Evolutionary conservation across 192 early-diverging fungal species (phyloP), one percentile per base, ranked within the genome.

Genomic region (Gonapodya sp.): DNA sequence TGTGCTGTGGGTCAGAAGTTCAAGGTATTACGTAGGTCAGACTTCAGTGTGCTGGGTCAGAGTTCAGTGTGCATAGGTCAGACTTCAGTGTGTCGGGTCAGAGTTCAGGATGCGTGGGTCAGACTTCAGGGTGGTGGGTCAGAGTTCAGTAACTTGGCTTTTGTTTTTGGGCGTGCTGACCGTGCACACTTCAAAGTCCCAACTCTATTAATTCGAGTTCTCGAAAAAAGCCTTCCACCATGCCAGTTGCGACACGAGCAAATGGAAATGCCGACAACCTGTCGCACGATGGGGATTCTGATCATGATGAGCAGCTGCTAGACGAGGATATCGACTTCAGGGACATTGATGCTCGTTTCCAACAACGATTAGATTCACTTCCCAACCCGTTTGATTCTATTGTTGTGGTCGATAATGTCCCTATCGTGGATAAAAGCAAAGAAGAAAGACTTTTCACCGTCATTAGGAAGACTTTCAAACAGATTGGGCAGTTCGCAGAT

Each of bases 391-490:
- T 91, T n/a, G 92, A 94, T 78, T 89, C 85, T 80, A 89, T 98
- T 35, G 90, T 99, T 35, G 94, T 99, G 14, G 92, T 99, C 36
- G 96, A 99, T 86, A 94, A 95, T 82, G 90, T 93, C 36, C 97
- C 97, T 18, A 83, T 94, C 32, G 95, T 97, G 35, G 95, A 97
- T 37, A 89, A 91, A 79, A 81, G 84, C 82, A 99, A 97, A 90
- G 87, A 91, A 86, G 94, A 94, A 64, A 95, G 94, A 86, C 88
- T 99, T 78, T 82, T 95, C 34, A 82, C 93, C 81, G 85, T 86
- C 46, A 84, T 90, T 73, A 89, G 88, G 73, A 96, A 94, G 83
- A 87, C 95, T 73, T 96, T 99, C 87, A 91, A 89, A 80, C 92
- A 93, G 83, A 89, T 91, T 73, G 94, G 93, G 79, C 85, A 88